Evolutionary conservation across 768 basidiomycete genomes (phyloP).

Genomic region (Mycena albidolilacea): DNA sequence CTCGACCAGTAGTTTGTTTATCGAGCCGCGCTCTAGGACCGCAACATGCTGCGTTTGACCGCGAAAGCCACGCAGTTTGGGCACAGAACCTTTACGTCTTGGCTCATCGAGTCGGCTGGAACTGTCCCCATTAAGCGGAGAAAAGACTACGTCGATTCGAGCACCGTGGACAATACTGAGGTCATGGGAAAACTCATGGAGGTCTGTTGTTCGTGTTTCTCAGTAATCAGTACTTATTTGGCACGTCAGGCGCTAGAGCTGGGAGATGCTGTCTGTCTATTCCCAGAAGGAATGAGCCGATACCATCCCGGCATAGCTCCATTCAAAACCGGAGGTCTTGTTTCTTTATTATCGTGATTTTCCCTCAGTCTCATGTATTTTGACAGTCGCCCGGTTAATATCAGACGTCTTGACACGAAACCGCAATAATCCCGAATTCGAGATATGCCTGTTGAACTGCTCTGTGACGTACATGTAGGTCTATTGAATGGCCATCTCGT

Average conservation of each 20-base stretch:
- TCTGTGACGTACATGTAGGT: constrained; percentile 86
- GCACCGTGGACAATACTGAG: constrained; percentile 69
- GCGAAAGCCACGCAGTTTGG: constrained; percentile 93
- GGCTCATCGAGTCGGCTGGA: constrained; percentile 92
- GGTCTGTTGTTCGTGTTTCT: constrained; percentile 51
- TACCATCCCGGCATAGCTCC: constrained; percentile 92
- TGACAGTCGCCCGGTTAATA: constrained; percentile 82
- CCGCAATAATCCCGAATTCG: constrained; percentile 76
- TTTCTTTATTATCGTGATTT: constrained; percentile 10
- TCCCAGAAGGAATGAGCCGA: constrained; percentile 89
- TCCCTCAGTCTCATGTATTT: constrained; percentile 20
- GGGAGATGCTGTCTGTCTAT: constrained; percentile 86
- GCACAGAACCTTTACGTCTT: constrained; percentile 86
- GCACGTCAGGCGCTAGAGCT: constrained; percentile 73
- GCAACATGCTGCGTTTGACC: constrained; percentile 86
- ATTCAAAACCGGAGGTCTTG: constrained; percentile 84
- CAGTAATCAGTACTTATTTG: constrained; percentile 29
- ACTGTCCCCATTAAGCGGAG: constrained; percentile 87
- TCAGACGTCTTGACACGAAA: constrained; percentile 84
- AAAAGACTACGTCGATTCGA: constrained; percentile 72
- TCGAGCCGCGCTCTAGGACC: constrained; percentile 60
- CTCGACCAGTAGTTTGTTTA: not conserved
- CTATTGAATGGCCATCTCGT: constrained; percentile 27
- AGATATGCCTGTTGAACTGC: constrained; percentile 81
- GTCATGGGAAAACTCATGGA: constrained; percentile 79